These are phyloP conservation scores for Petasospora fabianii DNA, from an alignment of 1,139 yeast genomes.

Conservation along the genomic window DNA sequence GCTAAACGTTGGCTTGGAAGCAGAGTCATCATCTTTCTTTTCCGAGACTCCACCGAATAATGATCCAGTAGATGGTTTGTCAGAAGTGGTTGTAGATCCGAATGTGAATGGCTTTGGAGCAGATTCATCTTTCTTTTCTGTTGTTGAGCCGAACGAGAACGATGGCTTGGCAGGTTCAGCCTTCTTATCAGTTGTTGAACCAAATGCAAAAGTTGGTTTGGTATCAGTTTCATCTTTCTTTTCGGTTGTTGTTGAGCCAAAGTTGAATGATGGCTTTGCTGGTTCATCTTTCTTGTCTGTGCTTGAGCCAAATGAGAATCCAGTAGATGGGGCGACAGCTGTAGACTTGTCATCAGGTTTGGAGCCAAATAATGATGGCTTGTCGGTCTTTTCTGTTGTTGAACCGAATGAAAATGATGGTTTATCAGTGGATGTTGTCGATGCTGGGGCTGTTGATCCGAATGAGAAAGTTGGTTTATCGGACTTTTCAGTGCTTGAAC, in stretches of 20 bases:
- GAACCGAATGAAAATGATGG: slow-evolving; percentile 32
- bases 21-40: background rate
- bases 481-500: background rate
- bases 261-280: slow-evolving; percentile 3
- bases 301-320: slow-evolving; percentile 5
- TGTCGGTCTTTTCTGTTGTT: slow-evolving; percentile 3
- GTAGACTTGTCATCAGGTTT: slow-evolving; percentile 32
- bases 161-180: slow-evolving; percentile 3
- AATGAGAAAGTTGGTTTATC: background rate
- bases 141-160: slow-evolving; percentile 12
- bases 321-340: no score
- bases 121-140: no score
- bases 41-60: slow-evolving; percentile 1
- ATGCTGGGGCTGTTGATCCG: background rate
- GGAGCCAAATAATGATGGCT: background rate
- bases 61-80: no score
- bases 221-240: slow-evolving; percentile 1
- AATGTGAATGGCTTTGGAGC: slow-evolving; percentile 11
- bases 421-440: slow-evolving; percentile 5
- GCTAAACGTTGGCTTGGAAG: slow-evolving; percentile 1
- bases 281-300: slow-evolving; percentile 8
- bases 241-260: slow-evolving; percentile 1
- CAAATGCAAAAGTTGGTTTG: slow-evolving; percentile 2
- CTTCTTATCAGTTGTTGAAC: slow-evolving; percentile 3
- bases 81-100: slow-evolving; percentile 5